Evolutionary conservation across 495 filamentous ascomycete genomes (phyloP).

Genomic region (Trichoderma reesei): DNA sequence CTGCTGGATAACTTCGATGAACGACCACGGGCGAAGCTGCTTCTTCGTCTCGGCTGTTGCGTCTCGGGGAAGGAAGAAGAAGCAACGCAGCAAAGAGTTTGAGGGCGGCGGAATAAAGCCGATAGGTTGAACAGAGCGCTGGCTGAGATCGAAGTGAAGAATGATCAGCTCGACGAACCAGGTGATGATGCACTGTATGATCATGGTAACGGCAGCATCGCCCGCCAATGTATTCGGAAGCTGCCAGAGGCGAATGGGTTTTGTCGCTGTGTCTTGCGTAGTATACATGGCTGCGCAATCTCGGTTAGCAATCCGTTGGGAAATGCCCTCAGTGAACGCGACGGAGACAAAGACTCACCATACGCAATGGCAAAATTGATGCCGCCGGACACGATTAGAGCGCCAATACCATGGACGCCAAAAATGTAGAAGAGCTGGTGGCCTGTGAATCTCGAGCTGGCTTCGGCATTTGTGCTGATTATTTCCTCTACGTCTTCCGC

Average conservation of each 20-base stretch:
- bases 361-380: slow-evolving; percentile 40
- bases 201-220: slow-evolving; percentile 29
- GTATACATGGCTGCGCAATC: slow-evolving; percentile 27
- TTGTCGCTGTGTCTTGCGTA: slow-evolving; percentile 14
- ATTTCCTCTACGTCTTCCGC: background rate
- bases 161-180: slow-evolving; percentile 22
- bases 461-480: background rate
- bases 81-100: slow-evolving; percentile 16
- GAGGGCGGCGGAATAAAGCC: slow-evolving; percentile 26
- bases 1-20: slow-evolving; percentile 15
- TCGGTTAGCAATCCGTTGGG: background rate
- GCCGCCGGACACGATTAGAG: slow-evolving; percentile 28
- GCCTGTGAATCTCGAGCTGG: slow-evolving; percentile 25
- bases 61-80: slow-evolving; percentile 25
- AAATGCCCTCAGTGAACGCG: background rate
- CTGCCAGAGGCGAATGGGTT: slow-evolving; percentile 27
- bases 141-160: slow-evolving; percentile 30
- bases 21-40: slow-evolving; percentile 18
- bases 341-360: slow-evolving; percentile 17
- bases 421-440: slow-evolving; percentile 33
- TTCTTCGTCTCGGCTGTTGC: background rate
- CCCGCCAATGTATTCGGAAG: slow-evolving; percentile 36
- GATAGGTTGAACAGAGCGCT: slow-evolving; percentile 28
- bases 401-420: slow-evolving; percentile 28
- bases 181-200: slow-evolving; percentile 25